Conservation (phyloP, 257 asterid genomes). For the Perilla frutescens region DNA sequence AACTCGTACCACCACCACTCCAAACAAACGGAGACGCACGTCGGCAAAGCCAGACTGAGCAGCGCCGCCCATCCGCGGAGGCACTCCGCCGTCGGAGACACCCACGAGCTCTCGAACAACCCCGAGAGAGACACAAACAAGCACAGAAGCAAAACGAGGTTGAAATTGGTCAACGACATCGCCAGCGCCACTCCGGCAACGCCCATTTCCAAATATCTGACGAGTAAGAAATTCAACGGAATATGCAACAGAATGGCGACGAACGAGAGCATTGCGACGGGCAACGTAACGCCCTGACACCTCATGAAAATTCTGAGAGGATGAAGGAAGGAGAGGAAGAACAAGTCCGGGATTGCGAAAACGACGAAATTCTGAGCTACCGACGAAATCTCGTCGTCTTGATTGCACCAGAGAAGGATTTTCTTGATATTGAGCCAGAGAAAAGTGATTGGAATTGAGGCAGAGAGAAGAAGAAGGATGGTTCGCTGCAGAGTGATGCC, state of each 20-base stretch:
- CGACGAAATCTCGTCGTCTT: slow-evolving; percentile 72
- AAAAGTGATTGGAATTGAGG: slow-evolving; percentile 74
- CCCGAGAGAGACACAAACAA: slow-evolving; percentile 60
- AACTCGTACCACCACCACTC: slow-evolving; percentile 99
- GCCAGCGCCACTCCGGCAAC: slow-evolving; percentile 77
- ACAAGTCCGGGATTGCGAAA: slow-evolving; percentile 81
- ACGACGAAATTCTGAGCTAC: slow-evolving; percentile 73
- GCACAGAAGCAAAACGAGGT: slow-evolving; percentile 57
- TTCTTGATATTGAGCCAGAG: slow-evolving; percentile 79
- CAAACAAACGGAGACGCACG: slow-evolving; percentile 77
- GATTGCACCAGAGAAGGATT: slow-evolving; percentile 75
- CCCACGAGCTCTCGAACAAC: slow-evolving; percentile 67
- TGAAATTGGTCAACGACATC: slow-evolving; percentile 70
- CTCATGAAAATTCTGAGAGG: slow-evolving; percentile 74
- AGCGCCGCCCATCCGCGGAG: slow-evolving; percentile 75
- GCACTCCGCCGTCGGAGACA: slow-evolving; percentile 64
- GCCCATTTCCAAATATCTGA: slow-evolving; percentile 58
- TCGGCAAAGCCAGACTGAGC: slow-evolving; percentile 65
- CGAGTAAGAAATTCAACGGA: slow-evolving; percentile 71
- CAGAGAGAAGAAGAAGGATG: slow-evolving; percentile 68
- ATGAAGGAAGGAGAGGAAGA: slow-evolving; percentile 76
- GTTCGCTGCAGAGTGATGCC: slow-evolving; percentile 88
- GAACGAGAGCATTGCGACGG: slow-evolving; percentile 59
- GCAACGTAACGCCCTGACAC: slow-evolving; percentile 72
- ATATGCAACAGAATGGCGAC: slow-evolving; percentile 64